These are phyloP conservation scores for Letharia columbiana DNA, from an alignment of 495 filamentous ascomycete species.

Conservation along the genomic window DNA sequence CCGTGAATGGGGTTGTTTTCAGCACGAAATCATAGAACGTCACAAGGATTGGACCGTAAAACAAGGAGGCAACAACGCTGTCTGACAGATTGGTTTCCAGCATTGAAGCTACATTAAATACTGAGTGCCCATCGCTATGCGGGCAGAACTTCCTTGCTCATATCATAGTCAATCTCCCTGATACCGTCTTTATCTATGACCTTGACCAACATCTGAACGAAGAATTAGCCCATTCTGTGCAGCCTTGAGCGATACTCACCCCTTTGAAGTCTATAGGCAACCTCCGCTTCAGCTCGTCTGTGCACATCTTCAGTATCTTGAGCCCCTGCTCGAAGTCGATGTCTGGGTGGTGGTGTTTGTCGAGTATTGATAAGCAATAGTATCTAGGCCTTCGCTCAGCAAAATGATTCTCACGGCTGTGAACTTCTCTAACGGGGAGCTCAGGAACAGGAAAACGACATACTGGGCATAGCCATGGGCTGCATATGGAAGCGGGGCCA, in stretches of 20 bases:
- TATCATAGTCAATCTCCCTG: constrained; percentile 67
- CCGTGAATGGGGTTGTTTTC: neutral
- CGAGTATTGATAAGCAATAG: constrained; percentile 90
- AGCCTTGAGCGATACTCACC: constrained; percentile 33
- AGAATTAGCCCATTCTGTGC: neutral
- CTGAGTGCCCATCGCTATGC: constrained; percentile 38
- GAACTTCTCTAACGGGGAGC: neutral
- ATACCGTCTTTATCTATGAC: constrained; percentile 89
- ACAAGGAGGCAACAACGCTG: neutral
- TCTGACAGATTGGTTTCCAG: neutral
- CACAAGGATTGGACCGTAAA: neutral
- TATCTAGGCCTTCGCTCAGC: constrained; percentile 43
- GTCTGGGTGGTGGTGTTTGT: constrained; percentile 96
- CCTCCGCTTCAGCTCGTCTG: constrained; percentile 89
- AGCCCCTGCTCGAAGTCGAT: constrained; percentile 80
- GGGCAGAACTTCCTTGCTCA: constrained; percentile 60
- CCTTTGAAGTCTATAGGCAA: constrained; percentile 99
- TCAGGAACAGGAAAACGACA: constrained; percentile 29
- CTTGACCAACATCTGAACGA: constrained; percentile 67
- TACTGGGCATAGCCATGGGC: constrained; percentile 98
- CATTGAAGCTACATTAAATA: neutral
- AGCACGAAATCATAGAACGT: neutral
- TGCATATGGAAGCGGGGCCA: constrained; percentile 84
- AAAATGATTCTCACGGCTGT: neutral
- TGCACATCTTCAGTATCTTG: constrained; percentile 86